phyloP scores from a whole-genome alignment of 371 early-diverging fungal genomes.

The Nematocida ironsii region DNA sequence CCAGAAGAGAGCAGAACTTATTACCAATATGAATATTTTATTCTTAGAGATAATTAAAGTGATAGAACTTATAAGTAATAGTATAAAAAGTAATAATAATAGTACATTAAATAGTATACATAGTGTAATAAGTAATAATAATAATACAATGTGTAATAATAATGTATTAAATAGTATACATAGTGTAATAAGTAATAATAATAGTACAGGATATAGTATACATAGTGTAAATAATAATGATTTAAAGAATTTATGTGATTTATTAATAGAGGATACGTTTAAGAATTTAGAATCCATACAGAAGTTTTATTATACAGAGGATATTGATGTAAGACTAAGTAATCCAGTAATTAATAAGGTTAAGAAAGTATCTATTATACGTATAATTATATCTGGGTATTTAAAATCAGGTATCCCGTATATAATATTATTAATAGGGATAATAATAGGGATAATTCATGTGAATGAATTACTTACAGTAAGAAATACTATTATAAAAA shows the following conservation, averaged over 20 bases:
- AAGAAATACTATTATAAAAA: not conserved
- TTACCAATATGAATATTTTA: not conserved
- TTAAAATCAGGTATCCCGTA: not conserved
- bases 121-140: too few relatives aligned
- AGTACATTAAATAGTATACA: too few relatives aligned
- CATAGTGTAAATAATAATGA: too few relatives aligned
- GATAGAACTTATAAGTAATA: not conserved
- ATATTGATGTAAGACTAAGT: not conserved
- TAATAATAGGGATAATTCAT: not conserved
- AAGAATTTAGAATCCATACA: constrained; percentile 8
- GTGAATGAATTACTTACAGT: not conserved
- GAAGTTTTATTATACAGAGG: constrained; percentile 1
- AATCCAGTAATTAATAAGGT: not conserved
- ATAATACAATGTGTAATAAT: too few relatives aligned
- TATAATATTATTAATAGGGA: not conserved
- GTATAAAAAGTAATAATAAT: too few relatives aligned
- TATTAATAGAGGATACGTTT: not conserved
- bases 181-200: too few relatives aligned
- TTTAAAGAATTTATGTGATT: not conserved
- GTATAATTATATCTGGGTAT: not conserved
- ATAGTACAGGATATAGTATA: too few relatives aligned
- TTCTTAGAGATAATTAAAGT: constrained; percentile 8
- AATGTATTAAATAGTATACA: too few relatives aligned
- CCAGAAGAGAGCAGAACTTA: not conserved
- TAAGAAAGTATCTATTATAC: not conserved